Percentiles rank a stretch among this genome's conserved stretches.
These are phyloP conservation scores for Yarrowia sp. DNA, from an alignment of 805 yeast genomes.

Conservation along the genomic window DNA sequence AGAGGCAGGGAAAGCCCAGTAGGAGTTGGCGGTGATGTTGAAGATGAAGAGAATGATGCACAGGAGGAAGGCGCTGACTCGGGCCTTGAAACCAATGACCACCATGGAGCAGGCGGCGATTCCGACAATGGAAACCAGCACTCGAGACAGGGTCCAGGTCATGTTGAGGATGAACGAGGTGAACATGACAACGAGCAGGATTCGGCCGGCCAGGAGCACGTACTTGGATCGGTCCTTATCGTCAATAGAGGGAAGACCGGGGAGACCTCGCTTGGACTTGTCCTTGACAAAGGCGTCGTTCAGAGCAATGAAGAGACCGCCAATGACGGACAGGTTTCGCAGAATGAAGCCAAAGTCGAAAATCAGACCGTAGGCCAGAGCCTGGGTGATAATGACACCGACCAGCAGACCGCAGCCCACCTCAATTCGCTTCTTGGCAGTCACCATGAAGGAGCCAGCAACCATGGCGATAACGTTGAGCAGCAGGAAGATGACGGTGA, in stretches of 20 bases:
- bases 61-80: conserved; percentile 69
- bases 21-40: conserved; percentile 78
- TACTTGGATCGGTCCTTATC: conserved; percentile 76
- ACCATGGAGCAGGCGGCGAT: conserved; percentile 69
- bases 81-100: conserved; percentile 89
- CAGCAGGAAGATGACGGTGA: conserved; percentile 70
- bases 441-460: conserved; percentile 66
- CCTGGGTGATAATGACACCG: conserved; percentile 75
- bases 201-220: conserved; percentile 81
- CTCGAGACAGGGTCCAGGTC: conserved; percentile 64
- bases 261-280: conserved; percentile 62
- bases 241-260: conserved; percentile 70
- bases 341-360: conserved; percentile 78
- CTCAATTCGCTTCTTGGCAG: conserved; percentile 64
- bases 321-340: conserved; percentile 85
- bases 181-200: conserved; percentile 79
- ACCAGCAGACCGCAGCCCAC: conserved; percentile 69
- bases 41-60: conserved; percentile 70
- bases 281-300: conserved; percentile 82
- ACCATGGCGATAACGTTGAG: conserved; percentile 68
- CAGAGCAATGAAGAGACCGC: conserved; percentile 84
- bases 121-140: conserved; percentile 67
- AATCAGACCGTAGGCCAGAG: conserved; percentile 81
- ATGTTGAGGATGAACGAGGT: conserved; percentile 73
- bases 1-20: conserved; percentile 73